Evolutionary conservation across 306 rosid species (phyloP), one percentile per base, ranked within the genome.

Genomic region (Quercus glauca): DNA sequence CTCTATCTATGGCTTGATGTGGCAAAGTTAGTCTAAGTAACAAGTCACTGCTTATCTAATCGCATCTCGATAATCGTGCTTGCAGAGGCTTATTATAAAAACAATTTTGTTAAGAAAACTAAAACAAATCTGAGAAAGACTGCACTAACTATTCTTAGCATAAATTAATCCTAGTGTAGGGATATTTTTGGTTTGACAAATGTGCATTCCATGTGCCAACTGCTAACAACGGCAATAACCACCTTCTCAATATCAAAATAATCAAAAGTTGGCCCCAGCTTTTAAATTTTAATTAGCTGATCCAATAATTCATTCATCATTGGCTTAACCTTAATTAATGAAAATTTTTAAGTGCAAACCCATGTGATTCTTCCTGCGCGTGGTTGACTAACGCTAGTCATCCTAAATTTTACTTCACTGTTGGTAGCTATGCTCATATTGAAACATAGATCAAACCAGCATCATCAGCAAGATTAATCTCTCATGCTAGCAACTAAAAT

Each of bases 201-300:
- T 68, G 76, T 75, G 77, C 73, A 81, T 20, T 75, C 77, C 86
- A 82, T 79, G 83, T 82, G 81, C 88, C 88, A 81, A 81, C 82
- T 74, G 83, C 76, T 71, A 82, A 72, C 79, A 55, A 59, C 79
- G 81, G 73, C 83, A 75, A 49, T 70, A 85, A 79, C 82, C 77
- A 85, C 51, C n/a, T 55, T 75, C 77, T 67, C 41, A 57, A 52
- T 65, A 25, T 37, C 51, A 29, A 51, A 61, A 69, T 20, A 20
- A 33, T 25, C 31, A 53, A 41, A 49, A 29, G 45, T 41, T 41
- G 45, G 19, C 15, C 3, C 12, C n/a, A 71, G 72, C 63, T 60
- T 41, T 41, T 41, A 41, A 41, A 41, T 41, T 41, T 61, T 26
- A 49, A 49, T 49, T 52, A n/a, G 53, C 31, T 57, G 69, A 78